Percentiles rank a stretch among this genome's conserved stretches.
phyloP scores from a whole-genome alignment of 257 asterid genomes.

The Penstemon eatonii region DNA sequence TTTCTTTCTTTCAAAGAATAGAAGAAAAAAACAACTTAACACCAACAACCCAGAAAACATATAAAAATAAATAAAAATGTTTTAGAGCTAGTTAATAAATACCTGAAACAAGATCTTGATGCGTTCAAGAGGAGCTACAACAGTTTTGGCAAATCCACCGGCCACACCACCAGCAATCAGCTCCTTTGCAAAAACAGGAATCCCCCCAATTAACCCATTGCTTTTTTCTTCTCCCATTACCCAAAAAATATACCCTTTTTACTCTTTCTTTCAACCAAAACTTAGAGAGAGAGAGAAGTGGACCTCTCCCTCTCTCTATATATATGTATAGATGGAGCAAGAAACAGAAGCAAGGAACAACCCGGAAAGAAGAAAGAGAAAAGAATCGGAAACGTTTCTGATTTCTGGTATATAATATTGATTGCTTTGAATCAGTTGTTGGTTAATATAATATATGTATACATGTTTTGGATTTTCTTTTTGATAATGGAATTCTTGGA shows the following conservation, averaged over 20 bases:
- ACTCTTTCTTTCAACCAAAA: slow-evolving; percentile 3
- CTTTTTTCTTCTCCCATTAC: slow-evolving; percentile 60
- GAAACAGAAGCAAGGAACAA: slow-evolving; percentile 10
- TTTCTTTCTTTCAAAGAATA: no score
- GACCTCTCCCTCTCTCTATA: slow-evolving; percentile 25
- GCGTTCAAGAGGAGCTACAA: slow-evolving; percentile 96
- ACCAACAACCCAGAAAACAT: slow-evolving; percentile 11
- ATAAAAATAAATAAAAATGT: not conserved
- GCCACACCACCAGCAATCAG: slow-evolving; percentile 92
- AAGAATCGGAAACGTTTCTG: slow-evolving; percentile 26
- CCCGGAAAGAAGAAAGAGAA: slow-evolving; percentile 14
- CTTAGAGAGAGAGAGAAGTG: slow-evolving; percentile 1
- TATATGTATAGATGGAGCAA: not conserved
- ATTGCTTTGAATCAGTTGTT: slow-evolving; percentile 11
- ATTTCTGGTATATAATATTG: not conserved
- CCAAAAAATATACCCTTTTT: slow-evolving; percentile 20
- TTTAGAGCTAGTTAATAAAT: not conserved
- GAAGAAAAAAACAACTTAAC: not conserved
- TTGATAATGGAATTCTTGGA: not conserved
- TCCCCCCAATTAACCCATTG: slow-evolving; percentile 55
- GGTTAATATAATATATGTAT: slow-evolving; percentile 19
- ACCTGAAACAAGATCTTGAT: slow-evolving; percentile 96
- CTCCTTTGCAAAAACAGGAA: slow-evolving; percentile 79
- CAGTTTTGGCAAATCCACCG: slow-evolving; percentile 90
- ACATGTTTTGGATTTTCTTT: not conserved